Evolutionary conservation across 106 monocot genomes (phyloP), one percentile per base, ranked within the genome.

Genomic region (Dendrobium officinale): DNA sequence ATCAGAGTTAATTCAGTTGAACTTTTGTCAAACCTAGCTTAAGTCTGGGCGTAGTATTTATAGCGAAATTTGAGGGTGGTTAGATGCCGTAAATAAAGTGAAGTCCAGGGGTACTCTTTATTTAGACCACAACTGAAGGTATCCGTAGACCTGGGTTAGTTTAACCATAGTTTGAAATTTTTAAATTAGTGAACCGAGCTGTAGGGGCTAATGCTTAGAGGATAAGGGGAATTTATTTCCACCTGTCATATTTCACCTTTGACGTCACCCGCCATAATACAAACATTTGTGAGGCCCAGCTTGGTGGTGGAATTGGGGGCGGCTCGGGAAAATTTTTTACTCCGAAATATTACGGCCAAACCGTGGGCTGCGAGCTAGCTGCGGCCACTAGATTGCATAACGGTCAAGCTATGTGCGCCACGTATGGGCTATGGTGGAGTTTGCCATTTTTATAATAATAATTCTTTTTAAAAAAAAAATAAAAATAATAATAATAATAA

Each of bases 11-110:
- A 33, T 78, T 80, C 75, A 41, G 7, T 85, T 10, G 55, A 41
- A 47, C 26, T 76, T 88, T 88, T 6, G 83, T 78, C 84, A 89
- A 89, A 85, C 81, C 83, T 79, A 72, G 22, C 31, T 51, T 4
- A 0, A 9, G 42, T 79, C 81, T 24, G 27, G n/a, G 20, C 15
- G 81, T 15, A 18, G 0, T 17, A 83, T 80, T 89, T 89, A 89
- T 84, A 89, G 79, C 41, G 42, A 15, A 43, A 19, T 19, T 42
- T 17, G 41, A 19, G 42, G n/a, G 0, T 17, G 41, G 41, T 13
- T 27, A 41, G 3, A 42, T 40, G 16, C 11, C 73, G 73, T 73
- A 73, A 73, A 73, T 73, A 42, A 73, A 9, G 27, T 9, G 2
- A 42, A 73, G 4, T 15, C 18, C 5, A 42, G 73, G 73, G 41